Conservation (phyloP, 352 stramenopile genomes). For the Globisporangium uncinulatum region DNA sequence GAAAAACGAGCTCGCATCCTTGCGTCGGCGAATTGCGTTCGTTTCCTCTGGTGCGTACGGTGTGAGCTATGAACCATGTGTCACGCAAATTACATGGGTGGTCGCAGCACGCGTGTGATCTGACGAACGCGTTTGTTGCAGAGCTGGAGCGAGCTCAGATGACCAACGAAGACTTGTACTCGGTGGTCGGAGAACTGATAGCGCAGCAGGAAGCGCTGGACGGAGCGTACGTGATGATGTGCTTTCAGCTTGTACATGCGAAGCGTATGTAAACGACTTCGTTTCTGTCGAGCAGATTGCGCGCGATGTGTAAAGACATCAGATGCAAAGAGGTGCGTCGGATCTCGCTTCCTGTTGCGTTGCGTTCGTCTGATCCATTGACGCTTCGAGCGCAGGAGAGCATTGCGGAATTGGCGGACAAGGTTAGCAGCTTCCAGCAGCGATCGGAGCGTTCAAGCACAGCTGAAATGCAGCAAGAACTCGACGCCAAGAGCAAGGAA, state of each 20-base stretch:
- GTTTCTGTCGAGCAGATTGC: slow-evolving; percentile 14
- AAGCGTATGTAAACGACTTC: background rate
- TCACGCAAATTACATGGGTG: no score
- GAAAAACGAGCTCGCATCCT: slow-evolving; percentile 38
- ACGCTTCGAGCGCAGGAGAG: slow-evolving; percentile 17
- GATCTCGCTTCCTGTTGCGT: background rate
- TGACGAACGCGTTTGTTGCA: slow-evolving; percentile 3
- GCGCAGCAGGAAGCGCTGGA: slow-evolving; percentile 24
- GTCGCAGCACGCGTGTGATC: background rate
- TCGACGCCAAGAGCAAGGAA: slow-evolving; percentile 6
- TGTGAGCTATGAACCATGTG: background rate
- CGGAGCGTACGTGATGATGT: slow-evolving; percentile 14
- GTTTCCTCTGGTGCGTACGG: slow-evolving; percentile 23
- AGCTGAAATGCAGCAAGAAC: slow-evolving; percentile 8
- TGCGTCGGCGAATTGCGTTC: slow-evolving; percentile 32
- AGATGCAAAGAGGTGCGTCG: slow-evolving; percentile 18
- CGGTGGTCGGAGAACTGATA: slow-evolving; percentile 21
- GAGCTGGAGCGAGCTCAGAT: slow-evolving; percentile 43
- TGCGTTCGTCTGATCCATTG: background rate
- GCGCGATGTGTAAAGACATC: slow-evolving; percentile 23
- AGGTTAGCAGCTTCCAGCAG: slow-evolving; percentile 13
- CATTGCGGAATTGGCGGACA: slow-evolving; percentile 25
- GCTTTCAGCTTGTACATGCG: background rate
- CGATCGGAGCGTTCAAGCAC: slow-evolving; percentile 3
- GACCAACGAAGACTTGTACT: slow-evolving; percentile 40